phyloP scores from a whole-genome alignment of 768 basidiomycete species.

The Suillus americanus region DNA sequence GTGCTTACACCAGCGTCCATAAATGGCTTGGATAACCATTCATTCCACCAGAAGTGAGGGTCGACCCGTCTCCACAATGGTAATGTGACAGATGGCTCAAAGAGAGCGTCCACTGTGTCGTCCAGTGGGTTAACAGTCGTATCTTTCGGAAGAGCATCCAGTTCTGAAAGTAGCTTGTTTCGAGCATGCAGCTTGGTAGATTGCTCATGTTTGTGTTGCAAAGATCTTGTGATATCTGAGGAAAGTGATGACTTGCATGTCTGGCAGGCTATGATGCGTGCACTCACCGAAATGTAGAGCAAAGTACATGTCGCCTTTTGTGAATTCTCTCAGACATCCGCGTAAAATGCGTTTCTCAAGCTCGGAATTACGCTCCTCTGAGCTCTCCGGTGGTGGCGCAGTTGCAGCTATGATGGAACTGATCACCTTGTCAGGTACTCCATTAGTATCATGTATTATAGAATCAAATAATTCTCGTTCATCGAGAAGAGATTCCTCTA shows the following conservation, averaged over 20 bases:
- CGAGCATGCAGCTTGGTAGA: conserved; percentile 56
- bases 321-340: conserved; percentile 74
- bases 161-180: conserved; percentile 57
- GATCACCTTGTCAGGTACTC: conserved; percentile 53
- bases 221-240: conserved; percentile 77
- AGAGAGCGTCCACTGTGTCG: conserved; percentile 49
- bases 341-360: conserved; percentile 82
- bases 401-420: conserved; percentile 57
- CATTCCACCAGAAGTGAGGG: conserved; percentile 95
- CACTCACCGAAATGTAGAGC: conserved; percentile 77
- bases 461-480: conserved; percentile 30
- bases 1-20: conserved; percentile 78
- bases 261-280: background rate
- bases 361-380: conserved; percentile 70
- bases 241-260: conserved; percentile 3
- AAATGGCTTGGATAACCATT: conserved; percentile 81
- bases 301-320: conserved; percentile 89
- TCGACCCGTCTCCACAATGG: conserved; percentile 93
- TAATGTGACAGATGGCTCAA: conserved; percentile 73
- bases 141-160: conserved; percentile 49
- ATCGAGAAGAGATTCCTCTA: conserved; percentile 11
- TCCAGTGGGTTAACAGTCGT: conserved; percentile 23
- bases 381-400: conserved; percentile 59
- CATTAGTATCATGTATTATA: conserved; percentile 45
- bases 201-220: conserved; percentile 78